Evolutionary conservation across 2,329 filamentous ascomycete species (phyloP).

Genomic region (Sporothrix sp.): DNA sequence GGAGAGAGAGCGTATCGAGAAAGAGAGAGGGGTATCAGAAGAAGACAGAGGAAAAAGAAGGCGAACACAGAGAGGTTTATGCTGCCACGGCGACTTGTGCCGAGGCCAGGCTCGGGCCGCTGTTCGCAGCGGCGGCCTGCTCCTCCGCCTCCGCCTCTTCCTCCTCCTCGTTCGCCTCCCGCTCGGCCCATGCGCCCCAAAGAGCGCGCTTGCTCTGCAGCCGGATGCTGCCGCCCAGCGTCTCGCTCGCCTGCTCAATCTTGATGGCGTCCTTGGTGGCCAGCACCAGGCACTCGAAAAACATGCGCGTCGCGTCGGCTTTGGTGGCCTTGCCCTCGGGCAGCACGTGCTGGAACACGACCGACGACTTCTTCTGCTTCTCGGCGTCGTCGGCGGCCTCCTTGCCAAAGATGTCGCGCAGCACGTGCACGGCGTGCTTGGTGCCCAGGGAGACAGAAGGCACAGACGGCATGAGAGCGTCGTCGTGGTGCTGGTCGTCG

Average conservation of each 20-base stretch:
- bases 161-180: conserved; percentile 50
- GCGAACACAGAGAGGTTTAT: not conserved
- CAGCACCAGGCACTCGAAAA: conserved; percentile 91
- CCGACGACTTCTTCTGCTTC: conserved; percentile 64
- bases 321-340: conserved; percentile 73
- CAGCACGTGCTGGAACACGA: conserved; percentile 84
- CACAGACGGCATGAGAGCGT: conserved; percentile 65
- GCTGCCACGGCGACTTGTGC: conserved; percentile 1
- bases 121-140: not conserved
- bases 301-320: conserved; percentile 97
- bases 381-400: conserved; percentile 59
- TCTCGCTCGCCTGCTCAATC: conserved; percentile 69
- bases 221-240: conserved; percentile 68
- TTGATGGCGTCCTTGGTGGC: conserved; percentile 98
- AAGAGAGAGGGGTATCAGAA: too few relatives aligned
- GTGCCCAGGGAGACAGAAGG: conserved; percentile 85
- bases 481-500: conserved; percentile 56
- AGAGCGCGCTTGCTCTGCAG: conserved; percentile 89
- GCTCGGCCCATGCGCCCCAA: conserved; percentile 94
- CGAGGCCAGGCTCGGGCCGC: not conserved
- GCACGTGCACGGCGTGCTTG: conserved; percentile 88
- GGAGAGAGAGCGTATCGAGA: not conserved
- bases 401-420: conserved; percentile 76
- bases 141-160: not conserved
- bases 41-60: not conserved